Base-by-base conservation (phyloP, 2,329 filamentous ascomycete genomes). In the Penicillium frequentans region DNA sequence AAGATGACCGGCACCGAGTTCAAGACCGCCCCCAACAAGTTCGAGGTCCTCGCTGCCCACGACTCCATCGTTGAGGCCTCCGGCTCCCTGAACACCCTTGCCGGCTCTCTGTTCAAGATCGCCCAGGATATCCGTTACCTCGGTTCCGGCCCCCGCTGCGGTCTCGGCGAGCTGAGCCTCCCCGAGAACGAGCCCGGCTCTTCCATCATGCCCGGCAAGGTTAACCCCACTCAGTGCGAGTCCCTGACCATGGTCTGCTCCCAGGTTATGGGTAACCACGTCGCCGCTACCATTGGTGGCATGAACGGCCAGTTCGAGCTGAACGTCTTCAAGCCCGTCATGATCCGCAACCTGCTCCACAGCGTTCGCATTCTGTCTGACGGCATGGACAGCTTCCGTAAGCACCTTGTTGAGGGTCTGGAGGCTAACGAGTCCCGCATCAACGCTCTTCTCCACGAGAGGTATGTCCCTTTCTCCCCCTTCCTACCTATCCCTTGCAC, bases 181-280 rank as follows among this genome's bases (percentile, higher is more conserved):
- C 95, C 95, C 26, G 95, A 99, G 82, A 99, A 99, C 81, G 95
- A 99, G 82, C 95, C 95, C 33, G 93, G 93, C 63, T 95, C 90
- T 72, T 96, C 90, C 68, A 98, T 99, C 82, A 99, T 99, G 95
- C 95, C 95, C 45, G 95, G 95, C 72, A 99, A 99, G 83, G 95
- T 99, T 75, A 99, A 99, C 83, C 95, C 95, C 31, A 99, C 95
- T 31, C 95, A 99, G 81, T 96, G 92, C 79, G 95, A 99, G 83
- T 90, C 92, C 60, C 81, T 99, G 76, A 98, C 95, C 68, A 99
- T 99, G 95, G 83, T 98, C 59, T 97, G 93, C 81, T 87, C 91
- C 21, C 95, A 99, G 79, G 93, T 99, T 61, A 96, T 98, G 85
- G 95, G 95, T 72, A 99, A 99, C 84, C 88, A 98, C 74, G 89